Conservation (phyloP, 1,284 basidiomycete species). For the Puccinia coronata region DNA sequence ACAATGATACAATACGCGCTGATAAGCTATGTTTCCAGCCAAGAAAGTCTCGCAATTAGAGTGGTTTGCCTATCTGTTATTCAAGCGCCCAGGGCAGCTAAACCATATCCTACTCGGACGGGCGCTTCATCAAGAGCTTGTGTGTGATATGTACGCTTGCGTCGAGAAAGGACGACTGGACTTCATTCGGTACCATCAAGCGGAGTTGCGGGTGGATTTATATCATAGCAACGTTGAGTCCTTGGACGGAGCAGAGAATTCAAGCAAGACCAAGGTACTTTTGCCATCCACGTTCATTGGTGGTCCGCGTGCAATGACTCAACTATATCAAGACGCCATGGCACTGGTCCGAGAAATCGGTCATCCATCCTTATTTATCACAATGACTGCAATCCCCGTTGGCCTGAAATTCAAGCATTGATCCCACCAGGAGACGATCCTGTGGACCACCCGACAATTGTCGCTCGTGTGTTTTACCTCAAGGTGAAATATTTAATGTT, state of each 20-base stretch:
- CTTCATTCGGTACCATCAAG: not conserved
- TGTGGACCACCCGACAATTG: slow-evolving; percentile 62
- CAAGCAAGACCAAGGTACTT: slow-evolving; percentile 53
- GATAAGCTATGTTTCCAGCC: slow-evolving; percentile 60
- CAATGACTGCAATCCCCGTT: slow-evolving; percentile 61
- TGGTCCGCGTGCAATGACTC: slow-evolving; percentile 57
- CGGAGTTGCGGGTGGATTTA: slow-evolving; percentile 53
- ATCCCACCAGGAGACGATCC: slow-evolving; percentile 61
- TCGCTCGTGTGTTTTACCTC: slow-evolving; percentile 62
- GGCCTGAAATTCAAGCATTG: slow-evolving; percentile 61
- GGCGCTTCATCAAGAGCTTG: not conserved
- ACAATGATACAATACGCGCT: too few species aligned
- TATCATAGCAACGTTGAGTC: not conserved
- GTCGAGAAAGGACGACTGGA: not conserved
- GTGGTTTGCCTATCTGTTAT: slow-evolving; percentile 11
- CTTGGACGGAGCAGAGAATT: not conserved
- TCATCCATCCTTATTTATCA: slow-evolving; percentile 60
- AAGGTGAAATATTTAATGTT: slow-evolving; percentile 60
- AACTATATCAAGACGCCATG: slow-evolving; percentile 60
- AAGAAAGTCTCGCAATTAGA: not conserved
- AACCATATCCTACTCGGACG: slow-evolving; percentile 59
- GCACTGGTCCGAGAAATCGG: slow-evolving; percentile 58
- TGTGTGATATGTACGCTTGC: slow-evolving; percentile 13
- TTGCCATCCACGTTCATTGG: slow-evolving; percentile 60
- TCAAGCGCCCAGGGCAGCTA: not conserved